A percentile compares a stretch with the other conserved stretches of the same genome.
phyloP scores from a whole-genome alignment of 2,329 filamentous ascomycete genomes.

The Pyrenophora tritici-repentis region DNA sequence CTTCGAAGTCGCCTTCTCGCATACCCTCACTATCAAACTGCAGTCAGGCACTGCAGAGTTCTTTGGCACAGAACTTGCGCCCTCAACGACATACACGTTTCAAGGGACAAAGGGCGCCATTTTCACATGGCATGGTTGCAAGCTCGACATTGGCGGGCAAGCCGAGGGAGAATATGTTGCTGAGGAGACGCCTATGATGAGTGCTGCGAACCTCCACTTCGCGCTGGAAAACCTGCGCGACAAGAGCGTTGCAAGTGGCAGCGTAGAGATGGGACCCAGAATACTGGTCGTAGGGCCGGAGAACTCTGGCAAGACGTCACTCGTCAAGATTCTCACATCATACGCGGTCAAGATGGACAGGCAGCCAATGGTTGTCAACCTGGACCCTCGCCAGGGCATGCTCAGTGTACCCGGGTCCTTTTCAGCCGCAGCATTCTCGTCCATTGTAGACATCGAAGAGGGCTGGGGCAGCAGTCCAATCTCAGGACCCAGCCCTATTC shows the following conservation, averaged over 20 bases:
- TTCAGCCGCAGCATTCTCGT: conserved; percentile 84
- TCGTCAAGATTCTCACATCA: conserved; percentile 75
- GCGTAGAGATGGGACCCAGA: conserved; percentile 67
- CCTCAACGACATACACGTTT: conserved; percentile 79
- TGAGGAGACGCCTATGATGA: conserved; percentile 79
- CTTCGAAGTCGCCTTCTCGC: conserved; percentile 48
- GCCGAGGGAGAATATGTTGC: conserved; percentile 71
- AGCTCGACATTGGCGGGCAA: conserved; percentile 76
- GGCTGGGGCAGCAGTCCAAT: conserved; percentile 91
- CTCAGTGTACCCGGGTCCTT: conserved; percentile 70
- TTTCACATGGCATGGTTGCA: conserved; percentile 90
- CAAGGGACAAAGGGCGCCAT: conserved; percentile 83
- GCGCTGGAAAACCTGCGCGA: conserved; percentile 76
- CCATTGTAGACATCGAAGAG: conserved; percentile 84
- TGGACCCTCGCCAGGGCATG: conserved; percentile 74
- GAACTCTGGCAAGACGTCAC: conserved; percentile 80
- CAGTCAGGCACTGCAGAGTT: conserved; percentile 84
- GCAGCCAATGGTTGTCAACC: conserved; percentile 81
- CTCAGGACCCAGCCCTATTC: conserved; percentile 83
- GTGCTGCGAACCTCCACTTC: conserved; percentile 85
- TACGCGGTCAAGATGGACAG: conserved; percentile 76
- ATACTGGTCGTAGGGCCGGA: conserved; percentile 81
- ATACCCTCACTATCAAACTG: conserved; percentile 59
- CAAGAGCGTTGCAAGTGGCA: conserved; percentile 54
- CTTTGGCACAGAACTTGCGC: conserved; percentile 91